A percentile compares a stretch with the other conserved stretches of the same genome.
phyloP scores from a whole-genome alignment of 768 basidiomycete genomes.

The Xerocomus spinulosus region DNA sequence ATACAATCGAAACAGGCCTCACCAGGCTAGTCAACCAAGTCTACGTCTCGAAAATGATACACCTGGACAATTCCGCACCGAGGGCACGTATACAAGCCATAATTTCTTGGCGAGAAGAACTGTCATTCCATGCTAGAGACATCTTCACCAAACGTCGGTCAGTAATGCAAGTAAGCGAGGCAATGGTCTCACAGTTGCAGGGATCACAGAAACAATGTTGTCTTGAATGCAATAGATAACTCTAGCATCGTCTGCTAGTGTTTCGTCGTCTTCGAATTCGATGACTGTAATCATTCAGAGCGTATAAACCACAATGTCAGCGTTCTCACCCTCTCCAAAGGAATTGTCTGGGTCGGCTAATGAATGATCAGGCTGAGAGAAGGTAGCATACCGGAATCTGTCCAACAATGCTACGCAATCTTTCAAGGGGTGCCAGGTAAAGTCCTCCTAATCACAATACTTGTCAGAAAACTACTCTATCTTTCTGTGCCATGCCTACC shows the following conservation, averaged over 20 bases:
- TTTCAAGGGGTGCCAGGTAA: constrained; percentile 69
- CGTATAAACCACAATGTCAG: neutral
- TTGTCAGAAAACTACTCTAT: constrained; percentile 3
- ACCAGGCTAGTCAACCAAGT: too few relatives aligned
- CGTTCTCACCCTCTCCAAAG: constrained; percentile 23
- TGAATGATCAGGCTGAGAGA: constrained; percentile 59
- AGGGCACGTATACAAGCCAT: constrained; percentile 42
- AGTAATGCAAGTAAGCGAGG: neutral
- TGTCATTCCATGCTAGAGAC: constrained; percentile 27
- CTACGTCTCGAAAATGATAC: constrained; percentile 36
- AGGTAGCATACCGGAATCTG: constrained; percentile 62
- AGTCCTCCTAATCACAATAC: constrained; percentile 54
- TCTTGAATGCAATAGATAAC: constrained; percentile 22
- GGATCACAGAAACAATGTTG: constrained; percentile 21
- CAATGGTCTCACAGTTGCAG: constrained; percentile 20
- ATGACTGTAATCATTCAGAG: constrained; percentile 16
- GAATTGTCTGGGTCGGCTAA: constrained; percentile 30
- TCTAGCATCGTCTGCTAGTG: constrained; percentile 19
- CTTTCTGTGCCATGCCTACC: constrained; percentile 36
- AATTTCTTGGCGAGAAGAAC: constrained; percentile 32
- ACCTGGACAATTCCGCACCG: constrained; percentile 39
- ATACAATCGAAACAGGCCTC: too few relatives aligned
- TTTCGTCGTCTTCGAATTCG: constrained; percentile 13
- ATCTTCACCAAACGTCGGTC: constrained; percentile 12
- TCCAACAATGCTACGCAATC: constrained; percentile 60